phyloP scores from a whole-genome alignment of 129 eudicot species.

The Sambucus nigra region DNA sequence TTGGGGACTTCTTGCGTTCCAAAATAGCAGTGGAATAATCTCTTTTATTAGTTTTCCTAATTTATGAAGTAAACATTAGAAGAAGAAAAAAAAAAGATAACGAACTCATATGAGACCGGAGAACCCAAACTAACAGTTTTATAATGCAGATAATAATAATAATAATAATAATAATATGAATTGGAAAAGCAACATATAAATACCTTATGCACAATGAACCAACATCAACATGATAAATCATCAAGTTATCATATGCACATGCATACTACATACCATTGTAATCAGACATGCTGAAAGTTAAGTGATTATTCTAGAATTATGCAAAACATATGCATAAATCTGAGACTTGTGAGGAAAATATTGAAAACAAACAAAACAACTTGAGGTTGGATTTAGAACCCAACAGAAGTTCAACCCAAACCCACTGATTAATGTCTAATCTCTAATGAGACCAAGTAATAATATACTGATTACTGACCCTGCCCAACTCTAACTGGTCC shows the following conservation, averaged over 20 bases:
- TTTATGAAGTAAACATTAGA: neutral
- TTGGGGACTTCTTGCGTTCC: conserved; percentile 36
- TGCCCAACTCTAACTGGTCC: too few species aligned
- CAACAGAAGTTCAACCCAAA: too few species aligned
- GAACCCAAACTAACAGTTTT: neutral
- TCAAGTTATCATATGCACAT: neutral
- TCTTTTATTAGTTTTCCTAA: conserved; percentile 24
- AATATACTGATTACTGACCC: too few species aligned
- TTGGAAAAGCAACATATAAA: too few species aligned
- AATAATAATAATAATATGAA: too few species aligned
- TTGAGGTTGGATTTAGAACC: too few species aligned
- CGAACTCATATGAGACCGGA: neutral
- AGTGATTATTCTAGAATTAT: too few species aligned
- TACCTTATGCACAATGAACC: neutral
- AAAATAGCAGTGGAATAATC: conserved; percentile 35
- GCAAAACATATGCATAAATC: too few species aligned
- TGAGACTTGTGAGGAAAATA: too few species aligned
- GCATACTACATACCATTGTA: neutral
- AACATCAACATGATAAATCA: too few species aligned
- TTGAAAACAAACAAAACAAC: neutral
- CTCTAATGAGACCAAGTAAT: too few species aligned
- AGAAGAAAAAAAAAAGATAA: neutral
- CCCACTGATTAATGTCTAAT: neutral
- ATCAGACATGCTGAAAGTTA: neutral
- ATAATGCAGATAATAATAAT: neutral